Conservation (phyloP, 371 early-diverging fungal species). For the Rhizopus stolonifer region DNA sequence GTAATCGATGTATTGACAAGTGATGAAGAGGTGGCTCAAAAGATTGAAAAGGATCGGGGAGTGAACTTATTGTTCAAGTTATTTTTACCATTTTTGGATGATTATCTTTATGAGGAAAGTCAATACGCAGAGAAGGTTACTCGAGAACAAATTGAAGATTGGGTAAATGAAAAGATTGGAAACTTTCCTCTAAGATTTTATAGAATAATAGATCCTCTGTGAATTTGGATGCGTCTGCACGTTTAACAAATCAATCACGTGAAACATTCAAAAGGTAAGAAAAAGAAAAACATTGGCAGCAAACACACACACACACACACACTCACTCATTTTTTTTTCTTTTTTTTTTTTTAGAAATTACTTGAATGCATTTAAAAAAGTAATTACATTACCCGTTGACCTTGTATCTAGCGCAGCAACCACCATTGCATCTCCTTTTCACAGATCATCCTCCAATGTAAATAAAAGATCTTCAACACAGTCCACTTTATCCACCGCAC, state of each 20-base stretch:
- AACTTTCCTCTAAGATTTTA: neutral
- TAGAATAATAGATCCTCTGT: conserved; percentile 23
- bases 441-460: conserved; percentile 11
- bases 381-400: conserved; percentile 48
- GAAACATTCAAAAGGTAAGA: conserved; percentile 30
- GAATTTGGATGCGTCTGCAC: conserved; percentile 17
- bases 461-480: conserved; percentile 19
- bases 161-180: conserved; percentile 31
- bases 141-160: conserved; percentile 41
- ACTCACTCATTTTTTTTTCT: neutral
- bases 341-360: conserved; percentile 35
- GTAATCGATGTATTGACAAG: conserved; percentile 54
- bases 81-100: conserved; percentile 71
- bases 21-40: conserved; percentile 23
- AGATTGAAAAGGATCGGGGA: conserved; percentile 37
- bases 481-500: conserved; percentile 22
- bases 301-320: conserved; percentile 15
- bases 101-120: conserved; percentile 62
- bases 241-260: conserved; percentile 38
- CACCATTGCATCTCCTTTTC: conserved; percentile 33
- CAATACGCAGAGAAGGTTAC: conserved; percentile 34
- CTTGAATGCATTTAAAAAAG: conserved; percentile 52
- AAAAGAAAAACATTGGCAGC: conserved; percentile 8
- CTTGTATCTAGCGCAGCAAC: conserved; percentile 52
- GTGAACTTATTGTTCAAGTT: conserved; percentile 62